Percentiles rank a stretch among this genome's conserved stretches.
Evolutionary conservation across 768 basidiomycete genomes (phyloP).

Genomic region (Serpula lacrymans): DNA sequence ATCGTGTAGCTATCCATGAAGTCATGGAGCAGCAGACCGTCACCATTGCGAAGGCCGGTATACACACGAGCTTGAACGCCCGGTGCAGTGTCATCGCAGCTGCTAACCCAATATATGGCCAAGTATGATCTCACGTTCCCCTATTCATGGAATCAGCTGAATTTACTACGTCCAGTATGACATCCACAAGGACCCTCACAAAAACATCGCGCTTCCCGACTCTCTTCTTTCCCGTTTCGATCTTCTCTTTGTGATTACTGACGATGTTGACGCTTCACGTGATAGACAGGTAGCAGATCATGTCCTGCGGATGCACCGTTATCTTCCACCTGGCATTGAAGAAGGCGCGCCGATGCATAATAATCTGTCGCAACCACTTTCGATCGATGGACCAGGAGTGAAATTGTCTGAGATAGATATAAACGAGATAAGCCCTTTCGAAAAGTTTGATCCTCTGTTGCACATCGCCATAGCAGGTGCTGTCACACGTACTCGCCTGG

Average conservation of each 20-base stretch:
- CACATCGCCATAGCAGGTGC: conserved; percentile 73
- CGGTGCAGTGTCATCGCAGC: conserved; percentile 97
- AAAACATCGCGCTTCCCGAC: conserved; percentile 97
- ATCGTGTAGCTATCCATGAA: conserved; percentile 99
- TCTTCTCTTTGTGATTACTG: conserved; percentile 95
- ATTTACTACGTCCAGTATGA: conserved; percentile 70
- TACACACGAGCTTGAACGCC: conserved; percentile 97
- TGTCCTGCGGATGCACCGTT: conserved; percentile 95
- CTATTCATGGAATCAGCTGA: conserved; percentile 11
- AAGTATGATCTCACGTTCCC: conserved; percentile 47
- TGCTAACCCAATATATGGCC: conserved; percentile 98
- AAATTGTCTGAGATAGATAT: conserved; percentile 35
- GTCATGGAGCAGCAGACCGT: conserved; percentile 99
- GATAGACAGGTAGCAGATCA: conserved; percentile 97
- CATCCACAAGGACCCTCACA: conserved; percentile 98
- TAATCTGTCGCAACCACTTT: conserved; percentile 81
- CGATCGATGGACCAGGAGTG: conserved; percentile 72
- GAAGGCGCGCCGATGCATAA: conserved; percentile 92
- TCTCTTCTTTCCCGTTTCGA: conserved; percentile 99
- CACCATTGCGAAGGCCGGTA: conserved; percentile 98
- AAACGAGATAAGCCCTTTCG: conserved; percentile 68
- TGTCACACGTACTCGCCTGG: conserved; percentile 50
- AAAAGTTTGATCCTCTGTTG: conserved; percentile 94
- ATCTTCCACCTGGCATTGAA: conserved; percentile 93
- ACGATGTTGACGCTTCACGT: conserved; percentile 93